Evolutionary conservation across 2,329 filamentous ascomycete species (phyloP).

Genomic region (Penicillium olsonii): DNA sequence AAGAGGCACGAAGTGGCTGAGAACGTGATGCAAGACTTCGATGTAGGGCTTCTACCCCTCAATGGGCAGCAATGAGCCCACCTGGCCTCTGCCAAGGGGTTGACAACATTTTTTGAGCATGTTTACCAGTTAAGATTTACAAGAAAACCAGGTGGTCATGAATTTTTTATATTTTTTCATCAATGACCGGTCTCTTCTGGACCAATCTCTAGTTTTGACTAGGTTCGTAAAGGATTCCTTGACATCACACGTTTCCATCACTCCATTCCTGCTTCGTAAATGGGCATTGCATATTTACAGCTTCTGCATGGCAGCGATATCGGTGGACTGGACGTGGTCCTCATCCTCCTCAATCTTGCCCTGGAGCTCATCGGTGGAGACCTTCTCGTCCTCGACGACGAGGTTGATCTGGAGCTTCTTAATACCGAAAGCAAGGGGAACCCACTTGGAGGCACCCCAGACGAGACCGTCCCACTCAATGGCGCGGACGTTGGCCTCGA

Average conservation of each 20-base stretch:
- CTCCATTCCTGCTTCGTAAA: constrained; percentile 35
- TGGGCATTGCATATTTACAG: constrained; percentile 60
- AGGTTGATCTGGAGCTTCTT: constrained; percentile 99
- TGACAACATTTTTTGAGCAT: too few species aligned
- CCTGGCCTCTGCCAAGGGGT: too few species aligned
- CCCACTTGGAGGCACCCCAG: constrained; percentile 90
- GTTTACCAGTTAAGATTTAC: too few species aligned
- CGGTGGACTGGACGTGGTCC: constrained; percentile 94
- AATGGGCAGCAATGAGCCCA: too few species aligned
- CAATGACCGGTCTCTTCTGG: constrained; percentile 27
- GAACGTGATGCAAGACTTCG: too few species aligned
- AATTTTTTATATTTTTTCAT: constrained; percentile 37
- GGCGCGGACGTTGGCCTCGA: constrained; percentile 77
- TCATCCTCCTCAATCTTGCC: constrained; percentile 82
- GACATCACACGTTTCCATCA: constrained; percentile 40
- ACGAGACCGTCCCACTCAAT: constrained; percentile 93
- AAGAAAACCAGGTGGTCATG: constrained; percentile 18
- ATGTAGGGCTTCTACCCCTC: too few species aligned
- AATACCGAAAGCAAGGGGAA: constrained; percentile 93
- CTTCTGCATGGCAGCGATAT: constrained; percentile 89
- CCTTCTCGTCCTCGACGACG: constrained; percentile 95
- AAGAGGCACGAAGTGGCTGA: too few species aligned
- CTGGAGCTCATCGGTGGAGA: constrained; percentile 84
- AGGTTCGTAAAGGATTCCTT: constrained; percentile 42
- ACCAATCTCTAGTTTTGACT: constrained; percentile 27